Evolutionary conservation across 371 early-diverging fungal genomes (phyloP).

Genomic region (Syncephalastrum racemosum): DNA sequence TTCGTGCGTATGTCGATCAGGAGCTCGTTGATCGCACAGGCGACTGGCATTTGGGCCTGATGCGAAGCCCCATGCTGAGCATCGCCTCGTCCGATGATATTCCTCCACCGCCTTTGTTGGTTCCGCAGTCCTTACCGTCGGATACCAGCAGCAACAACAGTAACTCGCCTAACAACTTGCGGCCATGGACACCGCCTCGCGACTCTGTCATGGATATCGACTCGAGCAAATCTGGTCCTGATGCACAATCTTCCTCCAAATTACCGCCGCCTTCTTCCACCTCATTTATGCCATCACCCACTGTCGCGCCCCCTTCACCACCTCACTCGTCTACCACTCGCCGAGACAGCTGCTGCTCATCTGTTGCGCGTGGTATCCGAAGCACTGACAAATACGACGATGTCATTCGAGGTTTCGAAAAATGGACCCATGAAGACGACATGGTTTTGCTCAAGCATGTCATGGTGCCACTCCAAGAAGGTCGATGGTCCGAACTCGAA

Average conservation of each 20-base stretch:
- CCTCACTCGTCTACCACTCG: constrained; percentile 19
- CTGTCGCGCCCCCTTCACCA: neutral
- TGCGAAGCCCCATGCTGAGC: no score
- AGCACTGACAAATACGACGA: constrained; percentile 31
- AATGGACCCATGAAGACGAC: constrained; percentile 25
- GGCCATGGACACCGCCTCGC: constrained; percentile 21
- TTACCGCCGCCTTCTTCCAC: neutral
- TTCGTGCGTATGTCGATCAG: neutral
- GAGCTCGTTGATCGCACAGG: neutral
- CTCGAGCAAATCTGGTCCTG: no score
- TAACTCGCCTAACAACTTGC: neutral
- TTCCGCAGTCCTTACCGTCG: no score
- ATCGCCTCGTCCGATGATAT: no score
- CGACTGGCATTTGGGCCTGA: no score
- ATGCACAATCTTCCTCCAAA: neutral
- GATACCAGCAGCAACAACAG: no score
- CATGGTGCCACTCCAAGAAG: constrained; percentile 9
- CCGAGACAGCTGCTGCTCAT: neutral
- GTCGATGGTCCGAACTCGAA: constrained; percentile 19
- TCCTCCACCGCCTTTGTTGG: no score
- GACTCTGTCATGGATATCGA: constrained; percentile 3
- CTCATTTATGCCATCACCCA: neutral
- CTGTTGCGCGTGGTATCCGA: no score
- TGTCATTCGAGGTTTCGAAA: constrained; percentile 41
- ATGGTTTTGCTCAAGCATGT: constrained; percentile 19